A percentile compares a stretch with the other conserved stretches of the same genome.
Conservation (phyloP, 345 rosid species). For the Corchorus olitorius region DNA sequence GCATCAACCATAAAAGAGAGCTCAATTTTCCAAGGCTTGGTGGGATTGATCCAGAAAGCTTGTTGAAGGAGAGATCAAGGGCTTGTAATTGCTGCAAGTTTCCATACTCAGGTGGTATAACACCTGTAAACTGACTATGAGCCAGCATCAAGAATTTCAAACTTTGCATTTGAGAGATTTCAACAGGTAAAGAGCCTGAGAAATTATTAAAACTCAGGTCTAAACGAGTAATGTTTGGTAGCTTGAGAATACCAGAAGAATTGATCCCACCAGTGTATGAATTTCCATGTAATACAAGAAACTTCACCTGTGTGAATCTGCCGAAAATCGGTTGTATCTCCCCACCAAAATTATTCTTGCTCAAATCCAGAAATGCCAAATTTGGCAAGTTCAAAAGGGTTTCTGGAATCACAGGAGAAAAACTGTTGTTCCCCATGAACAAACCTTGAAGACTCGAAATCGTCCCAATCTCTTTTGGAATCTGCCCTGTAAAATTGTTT, state of each 20-base stretch:
- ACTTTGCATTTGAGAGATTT: constrained; percentile 50
- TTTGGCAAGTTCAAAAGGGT: constrained; percentile 58
- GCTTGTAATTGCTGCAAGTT: constrained; percentile 59
- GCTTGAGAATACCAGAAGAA: constrained; percentile 68
- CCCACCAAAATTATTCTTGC: constrained; percentile 68
- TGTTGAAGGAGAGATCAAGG: constrained; percentile 86
- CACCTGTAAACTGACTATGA: constrained; percentile 59
- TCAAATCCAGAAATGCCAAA: constrained; percentile 65
- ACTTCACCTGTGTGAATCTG: constrained; percentile 59
- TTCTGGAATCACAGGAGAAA: constrained; percentile 60
- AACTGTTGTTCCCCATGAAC: constrained; percentile 71
- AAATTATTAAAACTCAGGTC: constrained; percentile 84
- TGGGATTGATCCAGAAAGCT: constrained; percentile 68
- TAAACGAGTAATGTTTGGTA: constrained; percentile 53
- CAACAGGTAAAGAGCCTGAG: constrained; percentile 65
- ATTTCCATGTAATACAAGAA: constrained; percentile 62
- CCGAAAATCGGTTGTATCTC: constrained; percentile 72
- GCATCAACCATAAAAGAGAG: constrained; percentile 89
- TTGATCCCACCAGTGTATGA: constrained; percentile 58
- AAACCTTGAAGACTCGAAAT: constrained; percentile 59
- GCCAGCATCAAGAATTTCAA: constrained; percentile 71
- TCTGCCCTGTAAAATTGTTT: constrained; percentile 56
- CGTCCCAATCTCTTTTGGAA: constrained; percentile 68
- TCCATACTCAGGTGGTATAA: constrained; percentile 75
- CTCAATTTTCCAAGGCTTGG: constrained; percentile 62